These are phyloP conservation scores for Meredithiella fracta DNA, from an alignment of 2,329 filamentous ascomycete species.

Conservation along the genomic window DNA sequence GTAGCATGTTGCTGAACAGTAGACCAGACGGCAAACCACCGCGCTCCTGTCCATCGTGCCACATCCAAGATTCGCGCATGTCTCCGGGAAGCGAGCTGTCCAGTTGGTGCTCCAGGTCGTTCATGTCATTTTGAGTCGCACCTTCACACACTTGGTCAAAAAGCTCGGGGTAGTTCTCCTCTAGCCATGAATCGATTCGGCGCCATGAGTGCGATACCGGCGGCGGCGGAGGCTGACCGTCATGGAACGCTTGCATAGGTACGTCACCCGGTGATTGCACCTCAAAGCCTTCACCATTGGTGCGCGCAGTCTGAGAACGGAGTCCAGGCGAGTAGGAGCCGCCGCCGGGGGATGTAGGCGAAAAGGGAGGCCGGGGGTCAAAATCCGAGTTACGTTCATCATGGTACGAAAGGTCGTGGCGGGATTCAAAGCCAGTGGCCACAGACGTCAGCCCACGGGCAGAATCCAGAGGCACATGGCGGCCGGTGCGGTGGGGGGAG, in stretches of 20 bases:
- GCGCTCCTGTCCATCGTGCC: slow-evolving; percentile 95
- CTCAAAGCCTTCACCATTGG: slow-evolving; percentile 50
- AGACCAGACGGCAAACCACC: slow-evolving; percentile 81
- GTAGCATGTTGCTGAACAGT: slow-evolving; percentile 83
- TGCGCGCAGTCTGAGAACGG: slow-evolving; percentile 57
- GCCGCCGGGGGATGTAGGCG: slow-evolving; percentile 37
- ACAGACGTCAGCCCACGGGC: slow-evolving; percentile 73
- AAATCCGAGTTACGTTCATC: slow-evolving; percentile 31
- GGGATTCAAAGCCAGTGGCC: slow-evolving; percentile 77
- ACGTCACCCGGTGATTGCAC: slow-evolving; percentile 65
- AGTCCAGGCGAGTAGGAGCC: slow-evolving; percentile 82
- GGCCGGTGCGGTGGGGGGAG: slow-evolving; percentile 79
- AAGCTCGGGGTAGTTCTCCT: slow-evolving; percentile 88
- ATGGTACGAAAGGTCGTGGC: slow-evolving; percentile 63
- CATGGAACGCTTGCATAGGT: slow-evolving; percentile 88
- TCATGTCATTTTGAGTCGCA: slow-evolving; percentile 84
- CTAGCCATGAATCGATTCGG: slow-evolving; percentile 84
- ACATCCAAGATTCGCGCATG: slow-evolving; percentile 73
- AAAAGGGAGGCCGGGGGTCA: slow-evolving; percentile 22
- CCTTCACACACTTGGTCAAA: slow-evolving; percentile 87
- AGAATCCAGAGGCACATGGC: slow-evolving; percentile 76
- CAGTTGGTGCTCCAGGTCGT: slow-evolving; percentile 88
- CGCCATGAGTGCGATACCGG: slow-evolving; percentile 82
- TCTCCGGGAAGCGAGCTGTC: slow-evolving; percentile 90
- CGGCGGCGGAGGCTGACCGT: slow-evolving; percentile 77